phyloP scores from a whole-genome alignment of 2,329 filamentous ascomycete species.

The Colletotrichum sp. region DNA sequence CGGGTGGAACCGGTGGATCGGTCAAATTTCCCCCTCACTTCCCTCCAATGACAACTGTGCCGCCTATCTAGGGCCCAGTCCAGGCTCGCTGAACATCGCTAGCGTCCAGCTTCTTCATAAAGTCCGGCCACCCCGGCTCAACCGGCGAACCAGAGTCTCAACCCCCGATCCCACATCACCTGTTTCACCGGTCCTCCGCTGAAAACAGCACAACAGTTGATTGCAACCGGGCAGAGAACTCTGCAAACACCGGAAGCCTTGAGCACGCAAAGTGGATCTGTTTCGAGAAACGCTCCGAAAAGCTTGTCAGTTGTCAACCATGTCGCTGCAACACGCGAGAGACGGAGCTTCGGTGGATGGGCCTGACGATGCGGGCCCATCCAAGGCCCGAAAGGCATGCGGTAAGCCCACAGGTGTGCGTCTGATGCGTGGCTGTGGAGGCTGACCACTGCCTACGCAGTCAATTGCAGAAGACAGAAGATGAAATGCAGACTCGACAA shows the following conservation, averaged over 20 bases:
- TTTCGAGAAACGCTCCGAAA: background rate
- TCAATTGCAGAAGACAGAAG: slow-evolving; percentile 34
- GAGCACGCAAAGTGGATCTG: background rate
- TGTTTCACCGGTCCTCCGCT: background rate
- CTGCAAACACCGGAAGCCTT: background rate
- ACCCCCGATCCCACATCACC: background rate
- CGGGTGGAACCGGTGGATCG: slow-evolving; percentile 1
- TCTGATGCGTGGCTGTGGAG: background rate
- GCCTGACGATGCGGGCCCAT: slow-evolving; percentile 12
- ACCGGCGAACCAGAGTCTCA: slow-evolving; percentile 11
- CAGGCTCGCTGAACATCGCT: background rate
- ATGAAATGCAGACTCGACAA: slow-evolving; percentile 43
- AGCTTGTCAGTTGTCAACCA: background rate
- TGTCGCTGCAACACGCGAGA: background rate
- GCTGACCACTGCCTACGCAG: slow-evolving; percentile 18
- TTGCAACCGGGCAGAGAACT: background rate
- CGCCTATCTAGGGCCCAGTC: slow-evolving; percentile 9
- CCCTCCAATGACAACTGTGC: slow-evolving; percentile 6
- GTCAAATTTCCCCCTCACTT: background rate
- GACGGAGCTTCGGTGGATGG: background rate
- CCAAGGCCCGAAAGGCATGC: slow-evolving; percentile 35
- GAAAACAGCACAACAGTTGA: background rate
- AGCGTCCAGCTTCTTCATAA: background rate
- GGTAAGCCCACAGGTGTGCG: slow-evolving; percentile 23
- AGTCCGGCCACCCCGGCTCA: slow-evolving; percentile 10